Percentiles rank a stretch among this genome's conserved stretches.
These are phyloP conservation scores for Beauveria australis DNA, from an alignment of 2,329 filamentous ascomycete genomes.

Conservation along the genomic window DNA sequence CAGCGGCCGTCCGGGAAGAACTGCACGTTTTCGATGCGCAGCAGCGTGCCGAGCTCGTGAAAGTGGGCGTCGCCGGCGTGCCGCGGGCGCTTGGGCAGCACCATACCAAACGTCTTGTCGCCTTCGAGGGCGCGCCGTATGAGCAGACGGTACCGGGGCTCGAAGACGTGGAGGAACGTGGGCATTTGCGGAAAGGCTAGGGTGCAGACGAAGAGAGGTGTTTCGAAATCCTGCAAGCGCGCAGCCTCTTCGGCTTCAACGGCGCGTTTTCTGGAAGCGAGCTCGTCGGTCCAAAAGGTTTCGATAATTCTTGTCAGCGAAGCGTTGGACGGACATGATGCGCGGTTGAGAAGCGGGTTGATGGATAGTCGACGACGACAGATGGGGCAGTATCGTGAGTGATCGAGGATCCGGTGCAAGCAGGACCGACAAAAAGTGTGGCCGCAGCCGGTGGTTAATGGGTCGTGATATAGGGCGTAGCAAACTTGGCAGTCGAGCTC, in stretches of 20 bases:
- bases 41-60: slow-evolving; percentile 66
- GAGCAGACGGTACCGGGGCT: slow-evolving; percentile 88
- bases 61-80: slow-evolving; percentile 37
- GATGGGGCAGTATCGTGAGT: slow-evolving; percentile 70
- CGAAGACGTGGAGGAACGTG: slow-evolving; percentile 84
- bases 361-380: slow-evolving; percentile 60
- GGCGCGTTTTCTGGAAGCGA: slow-evolving; percentile 49
- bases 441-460: slow-evolving; percentile 76
- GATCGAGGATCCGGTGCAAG: slow-evolving; percentile 66
- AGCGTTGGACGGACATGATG: slow-evolving; percentile 48
- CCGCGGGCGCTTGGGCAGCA: slow-evolving; percentile 55
- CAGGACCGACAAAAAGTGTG: slow-evolving; percentile 85
- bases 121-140: slow-evolving; percentile 68
- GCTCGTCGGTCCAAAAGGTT: slow-evolving; percentile 59
- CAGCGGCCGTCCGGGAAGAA: slow-evolving; percentile 73
- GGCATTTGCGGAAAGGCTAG: slow-evolving; percentile 75
- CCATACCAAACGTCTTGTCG: slow-evolving; percentile 75
- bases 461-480: slow-evolving; percentile 72
- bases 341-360: slow-evolving; percentile 33
- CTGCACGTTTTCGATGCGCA: slow-evolving; percentile 68
- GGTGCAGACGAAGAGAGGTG: slow-evolving; percentile 74
- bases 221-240: slow-evolving; percentile 47
- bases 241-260: slow-evolving; percentile 49
- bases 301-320: slow-evolving; percentile 55
- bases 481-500: slow-evolving; percentile 88